Conservation (phyloP, 768 basidiomycete genomes). For the Tulasnella sp. region DNA sequence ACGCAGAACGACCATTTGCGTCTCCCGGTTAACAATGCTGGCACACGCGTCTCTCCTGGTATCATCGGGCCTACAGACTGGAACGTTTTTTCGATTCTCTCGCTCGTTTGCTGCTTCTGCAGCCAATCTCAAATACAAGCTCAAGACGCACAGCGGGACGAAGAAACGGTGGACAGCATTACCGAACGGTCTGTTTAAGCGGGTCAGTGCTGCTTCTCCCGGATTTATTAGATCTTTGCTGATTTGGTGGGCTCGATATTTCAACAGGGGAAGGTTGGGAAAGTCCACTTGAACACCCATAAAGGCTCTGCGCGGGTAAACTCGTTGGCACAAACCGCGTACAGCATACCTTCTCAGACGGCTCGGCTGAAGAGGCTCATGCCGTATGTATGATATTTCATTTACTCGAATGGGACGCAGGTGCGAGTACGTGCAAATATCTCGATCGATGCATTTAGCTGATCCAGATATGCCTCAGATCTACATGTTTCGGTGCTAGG, state of each 20-base stretch:
- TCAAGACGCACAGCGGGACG: constrained; percentile 15
- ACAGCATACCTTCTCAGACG: constrained; percentile 15
- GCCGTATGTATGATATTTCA: constrained; percentile 12
- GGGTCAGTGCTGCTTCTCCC: constrained; percentile 8
- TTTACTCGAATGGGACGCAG: too few species aligned
- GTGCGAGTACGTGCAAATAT: too few species aligned
- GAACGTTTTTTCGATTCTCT: background rate
- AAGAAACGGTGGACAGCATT: constrained; percentile 17
- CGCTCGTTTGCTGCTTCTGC: constrained; percentile 7
- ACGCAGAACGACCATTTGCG: too few species aligned
- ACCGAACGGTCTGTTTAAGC: constrained; percentile 17
- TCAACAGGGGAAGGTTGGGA: constrained; percentile 16
- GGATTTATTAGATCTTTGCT: background rate
- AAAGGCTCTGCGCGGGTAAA: constrained; percentile 16
- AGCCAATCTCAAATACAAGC: constrained; percentile 8
- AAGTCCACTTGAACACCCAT: constrained; percentile 15
- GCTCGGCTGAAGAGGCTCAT: constrained; percentile 16
- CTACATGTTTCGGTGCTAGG: too few species aligned
- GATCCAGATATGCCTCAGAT: too few species aligned
- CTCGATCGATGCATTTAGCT: too few species aligned
- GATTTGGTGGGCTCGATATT: background rate
- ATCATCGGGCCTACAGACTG: too few species aligned
- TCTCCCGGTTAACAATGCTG: too few species aligned
- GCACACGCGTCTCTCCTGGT: too few species aligned
- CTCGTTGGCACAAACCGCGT: constrained; percentile 16